phyloP scores from a whole-genome alignment of 768 basidiomycete species.

The Cystoderma amianthinum region DNA sequence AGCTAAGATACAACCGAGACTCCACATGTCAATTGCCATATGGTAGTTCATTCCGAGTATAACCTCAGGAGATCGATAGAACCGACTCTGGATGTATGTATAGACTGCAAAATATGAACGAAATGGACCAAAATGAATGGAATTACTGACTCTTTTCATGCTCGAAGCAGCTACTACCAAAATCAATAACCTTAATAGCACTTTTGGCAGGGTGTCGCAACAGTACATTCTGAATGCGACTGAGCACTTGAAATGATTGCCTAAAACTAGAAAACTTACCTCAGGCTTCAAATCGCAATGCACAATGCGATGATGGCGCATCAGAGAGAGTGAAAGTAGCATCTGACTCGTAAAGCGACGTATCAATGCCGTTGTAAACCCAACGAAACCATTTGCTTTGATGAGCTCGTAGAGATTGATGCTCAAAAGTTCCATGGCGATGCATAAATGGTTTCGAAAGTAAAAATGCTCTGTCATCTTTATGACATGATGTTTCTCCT shows the following conservation, averaged over 20 bases:
- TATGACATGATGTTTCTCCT: conserved; percentile 95
- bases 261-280: conserved; percentile 34
- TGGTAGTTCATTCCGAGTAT: conserved; percentile 99
- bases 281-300: conserved; percentile 99
- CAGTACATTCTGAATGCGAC: conserved; percentile 71
- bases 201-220: conserved; percentile 94
- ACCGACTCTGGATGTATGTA: conserved; percentile 98
- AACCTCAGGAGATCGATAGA: conserved; percentile 99
- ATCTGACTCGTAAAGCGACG: conserved; percentile 96
- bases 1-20: conserved; percentile 94
- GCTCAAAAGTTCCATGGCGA: conserved; percentile 95
- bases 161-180: conserved; percentile 97
- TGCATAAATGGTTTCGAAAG: conserved; percentile 96
- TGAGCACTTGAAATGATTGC: not conserved
- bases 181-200: conserved; percentile 97
- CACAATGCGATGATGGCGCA: conserved; percentile 96
- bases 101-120: conserved; percentile 57
- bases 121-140: conserved; percentile 1
- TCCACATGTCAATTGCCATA: conserved; percentile 99
- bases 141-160: conserved; percentile 85
- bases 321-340: conserved; percentile 83
- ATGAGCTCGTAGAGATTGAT: conserved; percentile 99
- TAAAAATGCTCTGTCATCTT: conserved; percentile 99
- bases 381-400: conserved; percentile 97
- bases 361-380: conserved; percentile 94